These are phyloP conservation scores for Smallanthus sonchifolius DNA, from an alignment of 129 eudicot genomes.

Conservation along the genomic window DNA sequence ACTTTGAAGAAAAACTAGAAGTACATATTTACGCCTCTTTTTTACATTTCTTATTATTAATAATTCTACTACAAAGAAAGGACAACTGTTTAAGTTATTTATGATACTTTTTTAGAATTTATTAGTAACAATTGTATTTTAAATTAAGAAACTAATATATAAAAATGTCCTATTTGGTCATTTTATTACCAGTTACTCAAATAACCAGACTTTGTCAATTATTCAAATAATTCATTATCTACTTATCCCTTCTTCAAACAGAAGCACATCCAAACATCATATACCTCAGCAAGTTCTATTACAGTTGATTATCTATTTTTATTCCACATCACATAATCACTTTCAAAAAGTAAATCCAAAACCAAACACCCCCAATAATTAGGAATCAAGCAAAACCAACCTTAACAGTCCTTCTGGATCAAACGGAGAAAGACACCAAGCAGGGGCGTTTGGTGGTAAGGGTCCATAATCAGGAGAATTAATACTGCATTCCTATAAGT, in stretches of 20 bases:
- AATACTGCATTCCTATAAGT: slow-evolving; percentile 74
- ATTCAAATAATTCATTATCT: neutral
- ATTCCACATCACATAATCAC: neutral
- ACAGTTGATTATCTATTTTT: neutral
- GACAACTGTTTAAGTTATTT: neutral
- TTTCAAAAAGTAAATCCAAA: neutral
- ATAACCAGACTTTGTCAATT: neutral
- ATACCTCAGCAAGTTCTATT: neutral
- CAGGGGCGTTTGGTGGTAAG: slow-evolving; percentile 72
- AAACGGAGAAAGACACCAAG: slow-evolving; percentile 96
- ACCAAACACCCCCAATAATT: neutral
- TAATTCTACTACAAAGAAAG: neutral
- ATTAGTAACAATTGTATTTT: neutral
- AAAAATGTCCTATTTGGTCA: neutral
- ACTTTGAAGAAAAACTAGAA: neutral
- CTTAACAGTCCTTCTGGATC: slow-evolving; percentile 96
- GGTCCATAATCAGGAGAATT: slow-evolving; percentile 98
- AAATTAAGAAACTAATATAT: neutral
- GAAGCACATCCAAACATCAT: neutral
- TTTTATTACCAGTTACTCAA: neutral
- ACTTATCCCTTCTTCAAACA: neutral
- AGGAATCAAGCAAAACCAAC: slow-evolving; percentile 25
- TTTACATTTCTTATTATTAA: neutral
- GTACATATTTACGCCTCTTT: neutral
- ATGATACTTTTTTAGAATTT: neutral